Conservation (phyloP, 768 basidiomycete species). For the Termitomyces sp. region DNA sequence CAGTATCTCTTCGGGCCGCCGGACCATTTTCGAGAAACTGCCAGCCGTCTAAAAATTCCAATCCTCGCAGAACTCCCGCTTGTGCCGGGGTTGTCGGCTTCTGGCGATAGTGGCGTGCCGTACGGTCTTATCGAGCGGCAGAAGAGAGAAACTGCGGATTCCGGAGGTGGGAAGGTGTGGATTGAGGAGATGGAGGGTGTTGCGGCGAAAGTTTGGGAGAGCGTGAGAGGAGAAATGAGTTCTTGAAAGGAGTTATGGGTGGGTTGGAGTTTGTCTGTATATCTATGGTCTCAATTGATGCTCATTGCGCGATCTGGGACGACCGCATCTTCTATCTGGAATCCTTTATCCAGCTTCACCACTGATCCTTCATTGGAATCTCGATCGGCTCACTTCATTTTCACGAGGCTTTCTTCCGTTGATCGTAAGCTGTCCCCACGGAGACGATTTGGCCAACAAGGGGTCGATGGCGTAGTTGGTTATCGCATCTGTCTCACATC, state of each 20-base stretch:
- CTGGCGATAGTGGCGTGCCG: constrained; percentile 63
- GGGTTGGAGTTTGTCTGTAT: not conserved
- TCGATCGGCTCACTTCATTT: too few relatives aligned
- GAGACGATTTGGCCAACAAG: too few relatives aligned
- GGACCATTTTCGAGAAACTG: constrained; percentile 56
- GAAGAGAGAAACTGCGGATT: constrained; percentile 11
- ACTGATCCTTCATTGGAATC: too few relatives aligned
- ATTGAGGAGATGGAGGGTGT: constrained; percentile 13
- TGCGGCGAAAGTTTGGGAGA: constrained; percentile 14
- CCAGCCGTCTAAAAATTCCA: constrained; percentile 51
- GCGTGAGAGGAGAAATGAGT: not conserved
- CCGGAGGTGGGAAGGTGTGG: constrained; percentile 13
- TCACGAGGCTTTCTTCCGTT: too few relatives aligned
- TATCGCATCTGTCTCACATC: constrained; percentile 62
- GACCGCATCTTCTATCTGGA: too few relatives aligned
- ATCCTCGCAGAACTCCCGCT: constrained; percentile 83
- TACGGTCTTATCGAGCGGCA: constrained; percentile 15
- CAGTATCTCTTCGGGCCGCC: constrained; percentile 74
- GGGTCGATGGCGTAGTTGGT: constrained; percentile 68
- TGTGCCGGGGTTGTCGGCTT: constrained; percentile 65
- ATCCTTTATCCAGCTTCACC: too few relatives aligned
- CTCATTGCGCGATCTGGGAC: not conserved
- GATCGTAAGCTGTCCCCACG: too few relatives aligned
- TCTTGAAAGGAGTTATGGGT: not conserved
- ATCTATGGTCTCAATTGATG: too few relatives aligned